These are phyloP conservation scores for Apiospora pterosperma DNA, from an alignment of 2,329 filamentous ascomycete species.

Conservation along the genomic window DNA sequence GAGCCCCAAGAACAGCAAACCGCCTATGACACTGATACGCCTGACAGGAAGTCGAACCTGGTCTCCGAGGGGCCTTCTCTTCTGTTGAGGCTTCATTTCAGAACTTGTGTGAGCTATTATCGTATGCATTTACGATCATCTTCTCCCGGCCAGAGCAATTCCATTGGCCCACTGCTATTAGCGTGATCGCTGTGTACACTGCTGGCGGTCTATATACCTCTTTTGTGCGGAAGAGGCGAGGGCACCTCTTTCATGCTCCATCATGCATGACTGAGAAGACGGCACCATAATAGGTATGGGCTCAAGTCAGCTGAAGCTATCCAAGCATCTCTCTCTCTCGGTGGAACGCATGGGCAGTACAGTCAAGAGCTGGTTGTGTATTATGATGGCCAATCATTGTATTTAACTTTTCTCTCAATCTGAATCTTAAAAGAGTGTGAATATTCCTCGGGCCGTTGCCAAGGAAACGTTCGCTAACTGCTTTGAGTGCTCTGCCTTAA, in stretches of 20 bases:
- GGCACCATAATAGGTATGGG: too few relatives aligned
- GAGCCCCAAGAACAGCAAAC: slow-evolving; percentile 11
- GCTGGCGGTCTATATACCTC: slow-evolving; percentile 50
- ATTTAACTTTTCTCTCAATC: too few relatives aligned
- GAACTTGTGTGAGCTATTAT: slow-evolving; percentile 66
- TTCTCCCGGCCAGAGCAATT: slow-evolving; percentile 64
- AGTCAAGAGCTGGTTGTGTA: too few relatives aligned
- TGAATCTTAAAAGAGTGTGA: too few relatives aligned
- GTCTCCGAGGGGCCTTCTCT: slow-evolving; percentile 65
- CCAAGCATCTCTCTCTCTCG: too few relatives aligned
- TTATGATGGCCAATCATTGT: too few relatives aligned
- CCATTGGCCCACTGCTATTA: slow-evolving; percentile 58
- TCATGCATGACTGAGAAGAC: too few relatives aligned
- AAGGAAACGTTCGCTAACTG: too few relatives aligned
- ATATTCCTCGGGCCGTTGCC: too few relatives aligned
- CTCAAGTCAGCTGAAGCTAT: too few relatives aligned
- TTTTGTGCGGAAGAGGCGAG: slow-evolving; percentile 55
- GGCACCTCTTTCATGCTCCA: slow-evolving; percentile 61
- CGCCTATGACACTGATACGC: not conserved
- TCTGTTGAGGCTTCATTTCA: slow-evolving; percentile 65
- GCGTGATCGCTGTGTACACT: slow-evolving; percentile 46
- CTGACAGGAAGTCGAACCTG: slow-evolving; percentile 47
- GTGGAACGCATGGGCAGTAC: too few relatives aligned
- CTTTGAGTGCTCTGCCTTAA: too few relatives aligned
- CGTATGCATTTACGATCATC: slow-evolving; percentile 62